phyloP scores from a whole-genome alignment of 176 grass and related monocot species.

The Olyra latifolia region DNA sequence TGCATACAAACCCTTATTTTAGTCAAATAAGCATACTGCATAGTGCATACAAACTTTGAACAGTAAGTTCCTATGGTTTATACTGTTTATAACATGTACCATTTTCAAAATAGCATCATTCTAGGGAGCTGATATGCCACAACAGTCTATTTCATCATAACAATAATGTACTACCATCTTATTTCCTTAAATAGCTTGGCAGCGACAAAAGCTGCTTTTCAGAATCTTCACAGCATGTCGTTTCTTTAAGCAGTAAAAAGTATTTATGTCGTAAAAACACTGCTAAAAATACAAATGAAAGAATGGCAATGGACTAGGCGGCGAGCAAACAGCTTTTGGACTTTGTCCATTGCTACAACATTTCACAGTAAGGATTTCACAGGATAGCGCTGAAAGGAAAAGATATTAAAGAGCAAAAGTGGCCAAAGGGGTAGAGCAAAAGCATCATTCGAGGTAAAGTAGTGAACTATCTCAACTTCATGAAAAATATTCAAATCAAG shows the following conservation, averaged over 20 bases:
- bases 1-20: not conserved
- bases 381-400: conserved; percentile 13
- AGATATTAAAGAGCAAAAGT: conserved; percentile 6
- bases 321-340: conserved; percentile 5
- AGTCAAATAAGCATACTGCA: no score
- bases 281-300: not conserved
- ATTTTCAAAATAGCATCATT: conserved; percentile 12
- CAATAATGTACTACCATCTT: not conserved
- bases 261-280: conserved; percentile 2
- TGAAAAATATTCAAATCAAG: not conserved
- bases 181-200: conserved; percentile 20
- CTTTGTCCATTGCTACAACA: not conserved
- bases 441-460: not conserved
- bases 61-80: not conserved
- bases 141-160: conserved; percentile 4
- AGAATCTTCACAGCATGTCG: not conserved
- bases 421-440: conserved; percentile 5
- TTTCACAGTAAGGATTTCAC: not conserved
- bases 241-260: conserved; percentile 7
- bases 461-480: conserved; percentile 12
- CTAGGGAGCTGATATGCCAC: conserved; percentile 4
- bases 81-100: conserved; percentile 5
- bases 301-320: not conserved
- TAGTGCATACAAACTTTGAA: not conserved
- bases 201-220: conserved; percentile 16